Evolutionary conservation across 2,329 filamentous ascomycete species (phyloP), one percentile per base, ranked within the genome.

Genomic region (Cordyceps farinosa): DNA sequence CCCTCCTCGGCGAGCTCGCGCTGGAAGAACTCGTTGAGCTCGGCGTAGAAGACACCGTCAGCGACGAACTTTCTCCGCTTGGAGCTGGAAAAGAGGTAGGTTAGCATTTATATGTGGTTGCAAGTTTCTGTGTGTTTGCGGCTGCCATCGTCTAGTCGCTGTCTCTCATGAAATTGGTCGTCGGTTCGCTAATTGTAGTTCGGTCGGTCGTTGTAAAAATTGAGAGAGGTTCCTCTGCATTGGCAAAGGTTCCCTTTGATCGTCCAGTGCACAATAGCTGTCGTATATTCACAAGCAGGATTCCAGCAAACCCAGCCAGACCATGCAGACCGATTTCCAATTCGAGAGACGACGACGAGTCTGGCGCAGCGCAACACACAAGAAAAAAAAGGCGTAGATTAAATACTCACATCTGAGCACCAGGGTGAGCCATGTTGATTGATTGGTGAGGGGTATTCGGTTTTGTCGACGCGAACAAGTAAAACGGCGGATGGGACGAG

Each of bases 11-110:
- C 95, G 80, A 99, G 87, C 86, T 99, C 95, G 82, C 95, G 94
- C 89, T 98, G 95, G 92, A 99, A 99, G 90, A 99, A 99, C 87
- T 99, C 95, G 90, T 99, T 99, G 83, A 99, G 86, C 86, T 99
- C 95, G 86, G 95, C 95, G 84, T 97, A 99, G 91, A 99, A 99
- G 78, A 99, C 95, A 89, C 95, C 95, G 84, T 99, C 95, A 74
- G 90, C 91, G 79, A 94, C 90, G 85, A 93, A 94, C 89, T 94
- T 94, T 87, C 90, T 91, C 82, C 90, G 84, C 89, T 94, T 94
- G 81, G 90, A 93, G 82, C 90, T 93, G 78, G 70, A 67, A 63
- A 45, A 30, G 64, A 30, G 44, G 64, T 69, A 30, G 32, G 45
- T 58, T 53, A 56, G 63, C 59, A 55, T 55, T 34, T 34, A 29